Evolutionary conservation across 2,329 filamentous ascomycete genomes (phyloP).

Genomic region (Pyrenochaeta sp.): DNA sequence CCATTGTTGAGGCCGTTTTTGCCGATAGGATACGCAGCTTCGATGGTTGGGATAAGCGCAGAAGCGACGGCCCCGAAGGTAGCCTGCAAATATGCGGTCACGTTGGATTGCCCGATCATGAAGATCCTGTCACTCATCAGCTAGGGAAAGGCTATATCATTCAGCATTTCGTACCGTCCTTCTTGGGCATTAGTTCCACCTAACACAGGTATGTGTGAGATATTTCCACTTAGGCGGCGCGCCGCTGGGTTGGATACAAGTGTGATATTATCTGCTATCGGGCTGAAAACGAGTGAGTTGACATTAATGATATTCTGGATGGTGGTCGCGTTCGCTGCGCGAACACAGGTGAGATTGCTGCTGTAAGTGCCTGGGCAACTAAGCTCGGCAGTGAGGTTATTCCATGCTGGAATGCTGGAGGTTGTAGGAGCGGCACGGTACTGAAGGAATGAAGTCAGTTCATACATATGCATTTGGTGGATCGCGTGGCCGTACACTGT

Average conservation of each 20-base stretch:
- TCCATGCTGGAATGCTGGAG: conserved; percentile 26
- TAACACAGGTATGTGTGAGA: conserved; percentile 37
- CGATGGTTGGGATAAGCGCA: conserved; percentile 20
- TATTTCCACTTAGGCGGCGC: conserved; percentile 26
- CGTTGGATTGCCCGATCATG: conserved; percentile 23
- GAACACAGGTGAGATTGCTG: conserved; percentile 33
- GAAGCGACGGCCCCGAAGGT: conserved; percentile 14
- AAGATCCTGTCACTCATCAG: conserved; percentile 21
- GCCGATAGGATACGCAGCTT: conserved; percentile 32
- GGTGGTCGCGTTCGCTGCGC: conserved; percentile 22
- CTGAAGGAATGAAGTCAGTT: too few species aligned
- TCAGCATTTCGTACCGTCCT: conserved; percentile 16
- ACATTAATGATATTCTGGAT: conserved; percentile 29
- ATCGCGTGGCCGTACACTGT: conserved; percentile 17
- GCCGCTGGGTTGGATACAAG: conserved; percentile 24
- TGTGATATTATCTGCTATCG: conserved; percentile 32
- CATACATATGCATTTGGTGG: too few species aligned
- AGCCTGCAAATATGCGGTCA: conserved; percentile 26
- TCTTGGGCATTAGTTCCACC: conserved; percentile 38
- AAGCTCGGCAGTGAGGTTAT: conserved; percentile 27
- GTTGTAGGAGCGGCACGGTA: conserved; percentile 21
- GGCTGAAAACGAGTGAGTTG: conserved; percentile 28
- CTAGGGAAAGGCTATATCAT: background rate
- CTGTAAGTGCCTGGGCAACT: conserved; percentile 27
- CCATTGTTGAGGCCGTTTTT: conserved; percentile 18